Evolutionary conservation across 768 basidiomycete genomes (phyloP).

Genomic region (Boletus patriciae): DNA sequence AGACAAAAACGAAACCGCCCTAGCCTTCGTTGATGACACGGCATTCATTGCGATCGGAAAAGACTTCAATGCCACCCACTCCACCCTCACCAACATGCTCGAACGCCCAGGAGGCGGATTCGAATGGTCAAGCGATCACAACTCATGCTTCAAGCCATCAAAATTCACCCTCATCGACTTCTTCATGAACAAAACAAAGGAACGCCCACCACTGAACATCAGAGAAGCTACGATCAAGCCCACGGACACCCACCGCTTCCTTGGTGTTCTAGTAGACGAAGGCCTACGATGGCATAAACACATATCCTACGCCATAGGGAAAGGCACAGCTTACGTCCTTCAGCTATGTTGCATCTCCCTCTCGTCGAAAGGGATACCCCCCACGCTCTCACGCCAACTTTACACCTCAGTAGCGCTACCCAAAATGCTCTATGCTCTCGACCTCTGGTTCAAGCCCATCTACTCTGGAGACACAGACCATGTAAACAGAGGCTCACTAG

Average conservation of each 20-base stretch:
- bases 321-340: background rate
- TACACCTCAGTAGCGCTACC: background rate
- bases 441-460: background rate
- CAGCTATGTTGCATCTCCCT: background rate
- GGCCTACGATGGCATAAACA: background rate
- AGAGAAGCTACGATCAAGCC: background rate
- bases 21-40: slow-evolving; percentile 35
- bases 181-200: background rate
- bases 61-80: slow-evolving; percentile 21
- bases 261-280: background rate
- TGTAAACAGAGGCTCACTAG: background rate
- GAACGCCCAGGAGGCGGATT: slow-evolving; percentile 1
- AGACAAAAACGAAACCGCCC: slow-evolving; percentile 9
- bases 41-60: slow-evolving; percentile 27
- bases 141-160: slow-evolving; percentile 21
- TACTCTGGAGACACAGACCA: accelerated
- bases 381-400: background rate
- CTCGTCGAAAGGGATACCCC: background rate
- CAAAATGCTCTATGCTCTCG: background rate
- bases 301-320: background rate
- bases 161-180: slow-evolving; percentile 25
- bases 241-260: background rate
- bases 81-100: slow-evolving; percentile 29
- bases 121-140: slow-evolving; percentile 21
- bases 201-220: background rate